Conservation (phyloP, 257 asterid species). For the Solanum piurae region DNA sequence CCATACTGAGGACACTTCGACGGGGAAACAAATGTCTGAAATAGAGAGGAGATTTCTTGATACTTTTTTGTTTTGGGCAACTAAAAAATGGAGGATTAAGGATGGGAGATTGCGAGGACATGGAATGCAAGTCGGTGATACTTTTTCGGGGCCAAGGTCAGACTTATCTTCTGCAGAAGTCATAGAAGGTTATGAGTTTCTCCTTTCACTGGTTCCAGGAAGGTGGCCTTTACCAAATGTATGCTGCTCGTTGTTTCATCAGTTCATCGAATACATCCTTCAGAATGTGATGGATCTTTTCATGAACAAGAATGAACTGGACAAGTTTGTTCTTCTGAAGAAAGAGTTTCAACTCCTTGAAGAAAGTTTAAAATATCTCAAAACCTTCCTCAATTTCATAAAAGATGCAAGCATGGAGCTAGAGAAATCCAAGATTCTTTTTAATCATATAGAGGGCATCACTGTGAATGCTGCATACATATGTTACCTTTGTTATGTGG, state of each 20-base stretch:
- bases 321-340: neutral
- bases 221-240: neutral
- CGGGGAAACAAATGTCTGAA: neutral
- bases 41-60: neutral
- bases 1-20: neutral
- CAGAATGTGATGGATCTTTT: neutral
- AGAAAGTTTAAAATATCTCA: neutral
- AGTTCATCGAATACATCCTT: neutral
- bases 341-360: neutral
- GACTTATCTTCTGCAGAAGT: neutral
- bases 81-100: neutral
- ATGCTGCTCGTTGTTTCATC: neutral
- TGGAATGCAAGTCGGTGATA: neutral
- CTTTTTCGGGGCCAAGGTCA: neutral
- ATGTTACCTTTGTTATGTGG: neutral
- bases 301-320: neutral
- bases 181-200: neutral
- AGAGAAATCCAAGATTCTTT: neutral
- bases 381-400: neutral
- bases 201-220: neutral
- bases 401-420: neutral
- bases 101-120: neutral
- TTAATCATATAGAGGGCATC: neutral
- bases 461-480: neutral
- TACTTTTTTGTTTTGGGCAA: neutral